A percentile compares a stretch with the other conserved stretches of the same genome.
Evolutionary conservation across 2,329 filamentous ascomycete genomes (phyloP).

Genomic region (Corynespora cassiicola): DNA sequence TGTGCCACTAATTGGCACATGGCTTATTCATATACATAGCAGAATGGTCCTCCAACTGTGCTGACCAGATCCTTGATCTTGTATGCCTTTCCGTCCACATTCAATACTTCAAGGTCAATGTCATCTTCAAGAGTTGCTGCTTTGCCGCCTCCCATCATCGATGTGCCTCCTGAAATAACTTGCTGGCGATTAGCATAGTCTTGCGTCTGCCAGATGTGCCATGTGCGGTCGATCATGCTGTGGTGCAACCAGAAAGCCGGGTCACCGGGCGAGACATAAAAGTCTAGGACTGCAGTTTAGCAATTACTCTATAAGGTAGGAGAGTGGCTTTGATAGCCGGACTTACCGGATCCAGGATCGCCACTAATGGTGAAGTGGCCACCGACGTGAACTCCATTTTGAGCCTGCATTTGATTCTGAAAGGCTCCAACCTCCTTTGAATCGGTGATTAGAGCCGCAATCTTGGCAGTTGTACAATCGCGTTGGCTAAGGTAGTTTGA

Average conservation of each 20-base stretch:
- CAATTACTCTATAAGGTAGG: no score
- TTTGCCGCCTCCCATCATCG: conserved; percentile 41
- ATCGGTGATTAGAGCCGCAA: conserved; percentile 30
- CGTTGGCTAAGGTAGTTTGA: conserved; percentile 32
- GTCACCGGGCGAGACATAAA: conserved; percentile 55
- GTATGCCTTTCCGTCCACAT: conserved; percentile 40
- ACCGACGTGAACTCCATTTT: conserved; percentile 49
- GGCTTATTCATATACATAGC: conserved; percentile 51
- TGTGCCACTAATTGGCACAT: no score
- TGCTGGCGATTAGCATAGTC: conserved; percentile 48
- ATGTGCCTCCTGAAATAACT: conserved; percentile 52
- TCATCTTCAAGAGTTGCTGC: conserved; percentile 32
- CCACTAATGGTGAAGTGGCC: conserved; percentile 56
- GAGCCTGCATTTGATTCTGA: conserved; percentile 46
- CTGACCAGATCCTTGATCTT: conserved; percentile 53
- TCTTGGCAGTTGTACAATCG: conserved; percentile 36
- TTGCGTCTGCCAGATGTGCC: conserved; percentile 59
- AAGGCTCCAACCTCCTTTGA: conserved; percentile 43
- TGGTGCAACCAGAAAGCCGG: conserved; percentile 58
- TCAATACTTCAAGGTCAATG: conserved; percentile 49
- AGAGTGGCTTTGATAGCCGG: no score
- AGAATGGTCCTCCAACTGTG: conserved; percentile 55
- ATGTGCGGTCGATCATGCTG: conserved; percentile 56
- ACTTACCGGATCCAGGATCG: conserved; percentile 49
- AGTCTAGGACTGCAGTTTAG: no score